Base-by-base conservation (phyloP, 1,139 yeast genomes). In the Yamadazyma conglobata region DNA sequence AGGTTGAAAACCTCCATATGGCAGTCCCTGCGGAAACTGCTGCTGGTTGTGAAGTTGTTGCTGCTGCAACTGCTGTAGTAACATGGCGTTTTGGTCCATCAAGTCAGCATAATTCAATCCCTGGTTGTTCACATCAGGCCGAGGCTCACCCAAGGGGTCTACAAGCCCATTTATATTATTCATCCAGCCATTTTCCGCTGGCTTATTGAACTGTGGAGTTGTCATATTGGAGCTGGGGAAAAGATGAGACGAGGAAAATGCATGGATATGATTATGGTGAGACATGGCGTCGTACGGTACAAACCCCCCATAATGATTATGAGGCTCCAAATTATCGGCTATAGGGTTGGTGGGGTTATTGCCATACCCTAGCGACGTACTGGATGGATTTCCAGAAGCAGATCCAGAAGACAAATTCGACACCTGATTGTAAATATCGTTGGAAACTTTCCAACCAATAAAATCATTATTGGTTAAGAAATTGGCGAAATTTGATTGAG, bases 391-490 rank as follows among this genome's bases (percentile, higher is more conserved):
- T n/a, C 4, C 11, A 8, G 13, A 9, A 6, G 17, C 15, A 11
- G 24, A 11, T 3, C 25, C 25, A 5, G 30, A 26, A n/a, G 18
- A 11, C 9, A 15, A 27, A 6, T 12, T 6, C 7, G 16, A 12
- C n/a, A 27, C 11, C 10, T 15, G 30, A n/a, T 21, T 27, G 14
- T 15, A 16, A 12, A 35, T 27, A 11, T 32, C 39, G 4, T 24
- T 25, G 15, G 35, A 32, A 4, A 34, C 31, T 21, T 40, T 42
- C 31, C 42, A 41, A 6, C 46, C 44, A 16, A 52, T 52, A 24
- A 52, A 50, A 20, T 51, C 50, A 32, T 52, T 52, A 24, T 46
- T 52, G 20, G 40, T 46, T 9, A 52, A 38, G 24, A 52, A 52
- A 16, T 48, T 52, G 32, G 46, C 48, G 31, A 52, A 52, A 30